Base-by-base conservation (phyloP, 345 rosid species). In the Brassica nigra region DNA sequence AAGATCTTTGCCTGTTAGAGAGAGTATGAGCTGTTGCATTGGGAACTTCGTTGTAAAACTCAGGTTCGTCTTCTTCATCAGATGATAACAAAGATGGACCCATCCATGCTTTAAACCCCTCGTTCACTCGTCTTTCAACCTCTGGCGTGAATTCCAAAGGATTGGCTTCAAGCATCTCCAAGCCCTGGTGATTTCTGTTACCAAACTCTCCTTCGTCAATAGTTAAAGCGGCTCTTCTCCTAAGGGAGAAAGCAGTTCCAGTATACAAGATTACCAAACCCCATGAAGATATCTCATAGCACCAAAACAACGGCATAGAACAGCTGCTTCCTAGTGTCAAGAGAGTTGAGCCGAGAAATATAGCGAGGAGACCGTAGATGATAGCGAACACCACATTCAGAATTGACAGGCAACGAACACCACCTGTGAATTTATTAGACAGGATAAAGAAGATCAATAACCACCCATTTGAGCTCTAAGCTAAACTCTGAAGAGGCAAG, bases 81-180 rank as follows among this genome's bases (percentile, higher is more conserved):
- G 99, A 95, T 37, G 97, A 92, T 70, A 90, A 84, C 74, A 85
- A 82, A 70, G 99, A 87, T n/a, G 97, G 87, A 2, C 98, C 98
- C 93, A 89, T 89, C 97, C 98, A 95, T 55, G 97, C 74, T 83
- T 84, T 92, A 66, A 95, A 95, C 74, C 99, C 97, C 54, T 92
- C 98, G 33, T 83, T 87, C 44, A 89, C 97, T 33, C 89, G 89
- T 79, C 89, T 88, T 86, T 95, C 99, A 62, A 92, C 82, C 0
- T 91, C 92, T 39, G 95, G 95, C 55, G 96, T 84, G 75, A 89
- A 86, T 74, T 86, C 92, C 83, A 89, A 62, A 11, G 91, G 89
- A 82, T 78, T 87, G 20, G 96, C 87, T 84, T 95, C 98, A 58
- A 88, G 80, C 97, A 95, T 95, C 85, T 95, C 99, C 73, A 95